Evolutionary conservation across 768 basidiomycete species (phyloP), one percentile per base, ranked within the genome.

Genomic region (Suillus occidentalis): DNA sequence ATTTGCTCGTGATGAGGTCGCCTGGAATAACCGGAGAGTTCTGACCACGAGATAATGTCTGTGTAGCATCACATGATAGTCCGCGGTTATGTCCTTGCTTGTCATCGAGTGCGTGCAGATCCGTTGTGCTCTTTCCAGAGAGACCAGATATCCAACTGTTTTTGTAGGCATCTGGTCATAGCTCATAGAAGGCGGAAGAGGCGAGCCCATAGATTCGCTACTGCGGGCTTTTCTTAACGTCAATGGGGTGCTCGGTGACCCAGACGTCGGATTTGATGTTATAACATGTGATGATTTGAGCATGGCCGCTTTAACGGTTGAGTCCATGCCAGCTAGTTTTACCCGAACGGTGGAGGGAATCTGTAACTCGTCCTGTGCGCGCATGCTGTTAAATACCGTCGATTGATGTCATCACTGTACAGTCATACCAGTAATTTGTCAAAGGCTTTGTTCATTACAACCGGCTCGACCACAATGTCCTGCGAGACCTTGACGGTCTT

Each of bases 241-340:
- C 57, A 83, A 83, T 34, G 89, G 85, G 5, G 86, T 84, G 20
- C 73, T 68, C 3, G 85, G 84, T 55, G 75, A 69, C 40, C 53
- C 72, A 34, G 76, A 68, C 31, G 74, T 71, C 36, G 79, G 79
- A 65, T 77, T 81, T 9, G 80, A 75, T 22, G 83, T 77, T 74
- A 92, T 79, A 34, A 85, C 84, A 37, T 89, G 87, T 1, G 93
- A 94, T 0, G 92, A 93, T 73, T 92, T 94, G 63, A 97, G 80
- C 92, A 97, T 95, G 14, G 91, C 92, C 6, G 91, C 93, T 73
- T 97, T 97, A 59, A 97, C 91, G 1, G 89, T 87, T 0, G 88
- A 79, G 63, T 96, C 92, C 85, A 97, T 92, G 18, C 86, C 87
- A 57, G 82, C 81, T 20, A 96, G 85, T 76, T 94, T 93, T 1